Base-by-base conservation (phyloP, 805 yeast genomes). In the Ogataea ramenticola region DNA sequence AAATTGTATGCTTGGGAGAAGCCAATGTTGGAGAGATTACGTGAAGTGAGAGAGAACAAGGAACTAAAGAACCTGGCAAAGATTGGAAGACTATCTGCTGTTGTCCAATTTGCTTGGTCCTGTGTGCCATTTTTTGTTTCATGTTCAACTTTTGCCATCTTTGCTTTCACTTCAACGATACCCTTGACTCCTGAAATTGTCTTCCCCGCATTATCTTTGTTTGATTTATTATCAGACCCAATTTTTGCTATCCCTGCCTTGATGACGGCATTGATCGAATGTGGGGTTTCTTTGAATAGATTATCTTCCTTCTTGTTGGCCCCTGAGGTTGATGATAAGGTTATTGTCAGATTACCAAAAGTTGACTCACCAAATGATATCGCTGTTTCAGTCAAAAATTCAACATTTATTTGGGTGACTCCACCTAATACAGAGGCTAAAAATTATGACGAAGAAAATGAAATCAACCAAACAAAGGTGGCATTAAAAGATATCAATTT, bases 1-100 rank as follows among this genome's bases (percentile, higher is more conserved):
- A 82, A 82, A 53, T 61, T 82, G 24, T 82, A 80, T 53, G 78
- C 85, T 0, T 82, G 86, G 84, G 90, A 82, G 56, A 62, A 65
- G 30, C 82, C 87, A 22, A 78, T 81, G 79, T 52, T 78, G 32
- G 63, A 66, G 19, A 74, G 72, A 48, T 59, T 82, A 12, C 53
- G 65, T 11, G 72, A 70, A 45, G 69, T 77, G 26, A 72, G 89
- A 66, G 79, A 82, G 51, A 71, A 73, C 43, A 62, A 73, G 47
- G 88, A 82, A 55, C 60, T 82, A 49, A 63, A 58, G 32, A 79
- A 75, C 49, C 59, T 74, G 50, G 66, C 66, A 46, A 72, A 56
- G 44, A 77, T 79, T 44, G 77, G 80, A 36, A 50, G 71, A 14
- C 56, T 69, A 22, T 65, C 72, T 29, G 77, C 79, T 5, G 46